Conservation (phyloP, 2,329 filamentous ascomycete species). For the Aspergillus candidus region DNA sequence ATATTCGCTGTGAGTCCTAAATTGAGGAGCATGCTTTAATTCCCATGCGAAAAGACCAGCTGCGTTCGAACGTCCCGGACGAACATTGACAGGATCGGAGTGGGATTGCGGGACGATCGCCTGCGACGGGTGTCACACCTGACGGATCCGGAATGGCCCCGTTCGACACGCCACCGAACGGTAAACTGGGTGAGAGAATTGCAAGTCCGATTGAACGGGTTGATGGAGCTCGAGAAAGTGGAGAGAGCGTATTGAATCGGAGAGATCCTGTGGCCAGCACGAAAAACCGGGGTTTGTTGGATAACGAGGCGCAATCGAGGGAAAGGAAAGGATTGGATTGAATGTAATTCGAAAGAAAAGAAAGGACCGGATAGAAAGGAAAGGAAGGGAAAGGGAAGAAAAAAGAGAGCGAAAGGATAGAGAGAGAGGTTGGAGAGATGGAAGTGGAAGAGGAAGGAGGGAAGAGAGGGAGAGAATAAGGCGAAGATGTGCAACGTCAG, state of each 20-base stretch:
- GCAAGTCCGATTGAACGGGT: too few species aligned
- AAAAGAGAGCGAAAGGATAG: not conserved
- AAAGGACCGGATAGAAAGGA: not conserved
- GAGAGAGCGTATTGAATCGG: not conserved
- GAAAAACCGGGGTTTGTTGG: not conserved
- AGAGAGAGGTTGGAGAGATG: not conserved
- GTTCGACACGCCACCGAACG: too few species aligned
- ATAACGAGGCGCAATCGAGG: not conserved
- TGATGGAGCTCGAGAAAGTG: too few species aligned
- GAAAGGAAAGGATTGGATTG: not conserved
- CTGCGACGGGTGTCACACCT: not conserved
- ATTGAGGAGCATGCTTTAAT: slow-evolving; percentile 35
- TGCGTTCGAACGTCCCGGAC: slow-evolving; percentile 6
- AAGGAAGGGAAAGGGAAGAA: not conserved
- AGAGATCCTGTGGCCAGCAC: not conserved
- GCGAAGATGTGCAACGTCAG: too few species aligned
- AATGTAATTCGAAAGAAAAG: not conserved
- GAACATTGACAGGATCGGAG: slow-evolving; percentile 12
- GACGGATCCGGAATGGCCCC: too few species aligned
- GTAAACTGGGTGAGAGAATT: too few species aligned
- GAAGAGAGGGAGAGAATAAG: not conserved
- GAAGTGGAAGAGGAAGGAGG: not conserved
- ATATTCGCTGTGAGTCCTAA: slow-evolving; percentile 40
- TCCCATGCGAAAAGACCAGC: slow-evolving; percentile 12
- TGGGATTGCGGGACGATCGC: not conserved